phyloP scores from a whole-genome alignment of 1,284 basidiomycete species.

The Cutaneotrichosporon sp. region DNA sequence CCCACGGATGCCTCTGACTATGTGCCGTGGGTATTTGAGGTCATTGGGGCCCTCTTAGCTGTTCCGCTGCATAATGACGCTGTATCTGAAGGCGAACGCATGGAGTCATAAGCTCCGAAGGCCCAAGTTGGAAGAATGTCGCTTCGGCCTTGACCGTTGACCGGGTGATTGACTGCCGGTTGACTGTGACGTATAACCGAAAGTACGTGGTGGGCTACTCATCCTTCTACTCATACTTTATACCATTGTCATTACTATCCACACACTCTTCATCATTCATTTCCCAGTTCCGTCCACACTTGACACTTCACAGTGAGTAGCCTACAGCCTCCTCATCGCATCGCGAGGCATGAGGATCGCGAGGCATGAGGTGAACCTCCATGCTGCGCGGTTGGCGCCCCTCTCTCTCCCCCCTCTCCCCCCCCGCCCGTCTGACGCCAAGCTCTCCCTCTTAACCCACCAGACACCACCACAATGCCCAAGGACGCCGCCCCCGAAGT shows the following conservation, averaged over 20 bases:
- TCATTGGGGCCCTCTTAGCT: not conserved
- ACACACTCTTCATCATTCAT: not conserved
- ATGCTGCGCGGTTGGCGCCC: too few relatives aligned
- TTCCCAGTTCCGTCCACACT: not conserved
- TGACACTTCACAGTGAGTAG: slow-evolving; percentile 1
- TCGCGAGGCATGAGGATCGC: too few relatives aligned
- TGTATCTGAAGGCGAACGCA: not conserved
- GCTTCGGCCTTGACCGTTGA: not conserved
- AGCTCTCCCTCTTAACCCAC: slow-evolving; percentile 1
- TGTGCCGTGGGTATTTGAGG: not conserved
- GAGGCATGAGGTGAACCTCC: too few relatives aligned
- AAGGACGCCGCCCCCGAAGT: slow-evolving; percentile 30
- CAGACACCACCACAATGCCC: slow-evolving; percentile 19
- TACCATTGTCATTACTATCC: not conserved
- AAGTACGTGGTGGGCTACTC: not conserved
- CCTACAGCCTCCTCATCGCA: too few relatives aligned
- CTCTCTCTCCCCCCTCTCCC: too few relatives aligned
- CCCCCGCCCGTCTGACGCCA: not conserved
- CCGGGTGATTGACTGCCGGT: not conserved
- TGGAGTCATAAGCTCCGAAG: not conserved
- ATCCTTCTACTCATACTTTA: not conserved
- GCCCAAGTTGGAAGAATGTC: not conserved
- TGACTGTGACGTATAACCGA: not conserved
- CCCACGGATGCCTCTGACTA: not conserved
- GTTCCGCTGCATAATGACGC: not conserved